Conservation (phyloP, 768 basidiomycete genomes). For the Saitozyma sp. region DNA sequence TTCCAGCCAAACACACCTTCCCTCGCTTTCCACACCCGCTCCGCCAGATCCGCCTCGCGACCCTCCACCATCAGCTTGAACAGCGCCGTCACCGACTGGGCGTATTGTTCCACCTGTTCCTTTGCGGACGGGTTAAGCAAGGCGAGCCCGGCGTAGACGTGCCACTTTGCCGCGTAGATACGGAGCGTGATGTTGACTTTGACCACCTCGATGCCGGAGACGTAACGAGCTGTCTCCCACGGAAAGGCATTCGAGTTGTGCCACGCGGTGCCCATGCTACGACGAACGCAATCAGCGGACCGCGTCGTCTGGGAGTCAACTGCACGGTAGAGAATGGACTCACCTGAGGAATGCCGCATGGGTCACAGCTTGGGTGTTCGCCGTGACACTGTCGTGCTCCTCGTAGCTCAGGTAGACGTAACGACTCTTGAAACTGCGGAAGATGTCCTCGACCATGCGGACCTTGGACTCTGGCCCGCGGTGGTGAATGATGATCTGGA, state of each 20-base stretch:
- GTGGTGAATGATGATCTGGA: constrained; percentile 82
- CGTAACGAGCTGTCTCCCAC: constrained; percentile 90
- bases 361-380: constrained; percentile 96
- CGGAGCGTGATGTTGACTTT: constrained; percentile 96
- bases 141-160: constrained; percentile 98
- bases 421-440: constrained; percentile 75
- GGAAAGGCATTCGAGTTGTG: constrained; percentile 72
- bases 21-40: constrained; percentile 71
- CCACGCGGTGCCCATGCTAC: constrained; percentile 99
- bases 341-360: constrained; percentile 97
- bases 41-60: constrained; percentile 61
- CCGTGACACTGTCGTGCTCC: constrained; percentile 93
- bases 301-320: background rate
- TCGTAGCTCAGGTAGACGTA: constrained; percentile 93
- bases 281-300: background rate
- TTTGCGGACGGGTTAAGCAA: constrained; percentile 91
- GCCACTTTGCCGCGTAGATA: constrained; percentile 97
- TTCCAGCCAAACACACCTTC: constrained; percentile 70
- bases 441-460: constrained; percentile 73
- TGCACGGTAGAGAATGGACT: constrained; percentile 5
- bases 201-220: constrained; percentile 94
- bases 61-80: constrained; percentile 90
- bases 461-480: constrained; percentile 74
- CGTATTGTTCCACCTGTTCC: constrained; percentile 86
- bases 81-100: constrained; percentile 77